Conservation (phyloP, 2,329 filamentous ascomycete species). For the Colletotrichum navitas region DNA sequence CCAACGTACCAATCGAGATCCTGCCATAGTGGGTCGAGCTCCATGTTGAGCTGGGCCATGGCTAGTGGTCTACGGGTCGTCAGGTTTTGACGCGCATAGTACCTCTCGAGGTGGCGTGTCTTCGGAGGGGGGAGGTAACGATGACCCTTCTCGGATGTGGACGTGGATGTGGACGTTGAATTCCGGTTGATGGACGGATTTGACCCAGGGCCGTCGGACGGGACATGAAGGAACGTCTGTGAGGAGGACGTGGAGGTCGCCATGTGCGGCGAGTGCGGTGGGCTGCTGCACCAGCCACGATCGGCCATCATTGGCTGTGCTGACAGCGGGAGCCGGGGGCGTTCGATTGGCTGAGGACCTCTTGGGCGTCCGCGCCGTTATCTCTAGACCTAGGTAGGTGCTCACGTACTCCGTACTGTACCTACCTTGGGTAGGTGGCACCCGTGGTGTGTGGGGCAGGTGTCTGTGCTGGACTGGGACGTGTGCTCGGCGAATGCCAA, state of each 20-base stretch:
- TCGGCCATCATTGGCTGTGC: conserved; percentile 24
- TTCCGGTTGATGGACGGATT: conserved; percentile 29
- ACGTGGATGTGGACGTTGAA: conserved; percentile 29
- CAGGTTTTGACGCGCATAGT: conserved; percentile 46
- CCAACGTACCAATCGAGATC: conserved; percentile 78
- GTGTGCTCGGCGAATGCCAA: not conserved
- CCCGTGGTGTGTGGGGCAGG: not conserved
- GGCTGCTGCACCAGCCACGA: conserved; percentile 23
- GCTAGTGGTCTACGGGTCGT: conserved; percentile 46
- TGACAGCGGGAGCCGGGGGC: conserved; percentile 5
- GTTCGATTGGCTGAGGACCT: conserved; percentile 25
- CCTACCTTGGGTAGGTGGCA: too few relatives aligned
- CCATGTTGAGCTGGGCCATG: conserved; percentile 56
- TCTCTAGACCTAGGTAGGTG: not conserved
- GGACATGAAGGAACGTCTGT: conserved; percentile 8
- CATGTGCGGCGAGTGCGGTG: conserved; percentile 33
- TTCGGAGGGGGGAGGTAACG: conserved; percentile 43
- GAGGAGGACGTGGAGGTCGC: conserved; percentile 26
- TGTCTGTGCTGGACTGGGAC: conserved; percentile 4
- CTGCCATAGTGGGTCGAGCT: conserved; percentile 77
- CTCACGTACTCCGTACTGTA: not conserved
- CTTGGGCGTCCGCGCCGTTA: not conserved
- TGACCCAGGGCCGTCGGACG: conserved; percentile 27
- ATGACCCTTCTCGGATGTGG: conserved; percentile 36
- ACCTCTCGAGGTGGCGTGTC: conserved; percentile 42